Percentiles rank a stretch among this genome's conserved stretches.
Conservation (phyloP, 371 early-diverging fungal species). For the Mortierella polycephala region DNA sequence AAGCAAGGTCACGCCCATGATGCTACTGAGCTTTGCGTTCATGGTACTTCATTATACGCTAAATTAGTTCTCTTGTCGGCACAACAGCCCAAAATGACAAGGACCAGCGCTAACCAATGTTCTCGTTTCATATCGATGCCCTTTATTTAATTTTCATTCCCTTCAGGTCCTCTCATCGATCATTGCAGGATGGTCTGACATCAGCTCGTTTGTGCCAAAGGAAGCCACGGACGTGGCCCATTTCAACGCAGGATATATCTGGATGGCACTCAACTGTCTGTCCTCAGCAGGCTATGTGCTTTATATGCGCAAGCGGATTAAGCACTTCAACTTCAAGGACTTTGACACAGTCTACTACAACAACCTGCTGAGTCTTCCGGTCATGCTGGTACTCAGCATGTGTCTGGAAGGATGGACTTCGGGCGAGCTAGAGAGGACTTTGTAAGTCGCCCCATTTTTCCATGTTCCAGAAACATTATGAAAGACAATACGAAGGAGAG, state of each 20-base stretch:
- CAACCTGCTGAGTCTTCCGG: constrained; percentile 90
- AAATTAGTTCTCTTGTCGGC: background rate
- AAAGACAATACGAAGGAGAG: too few species aligned
- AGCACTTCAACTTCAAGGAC: constrained; percentile 87
- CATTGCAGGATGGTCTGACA: constrained; percentile 88
- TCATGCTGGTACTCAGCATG: constrained; percentile 81
- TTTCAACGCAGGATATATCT: constrained; percentile 82
- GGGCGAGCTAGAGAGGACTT: constrained; percentile 61
- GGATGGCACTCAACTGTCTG: constrained; percentile 94
- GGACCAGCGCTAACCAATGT: too few species aligned
- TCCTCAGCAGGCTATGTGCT: constrained; percentile 93
- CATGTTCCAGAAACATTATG: background rate
- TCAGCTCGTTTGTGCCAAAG: constrained; percentile 53
- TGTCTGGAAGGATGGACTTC: constrained; percentile 81
- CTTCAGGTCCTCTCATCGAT: constrained; percentile 86
- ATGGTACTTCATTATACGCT: constrained; percentile 68
- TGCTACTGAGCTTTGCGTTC: constrained; percentile 86
- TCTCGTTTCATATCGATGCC: background rate
- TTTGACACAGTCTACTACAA: constrained; percentile 98
- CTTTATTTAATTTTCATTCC: background rate
- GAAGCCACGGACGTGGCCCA: constrained; percentile 28
- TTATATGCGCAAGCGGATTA: constrained; percentile 90
- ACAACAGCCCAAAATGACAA: background rate
- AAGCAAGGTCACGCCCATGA: constrained; percentile 80
- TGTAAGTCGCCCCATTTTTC: constrained; percentile 58